Percentiles rank a stretch among this genome's conserved stretches.
phyloP scores from a whole-genome alignment of 345 rosid genomes.

The Heritiera fomes region DNA sequence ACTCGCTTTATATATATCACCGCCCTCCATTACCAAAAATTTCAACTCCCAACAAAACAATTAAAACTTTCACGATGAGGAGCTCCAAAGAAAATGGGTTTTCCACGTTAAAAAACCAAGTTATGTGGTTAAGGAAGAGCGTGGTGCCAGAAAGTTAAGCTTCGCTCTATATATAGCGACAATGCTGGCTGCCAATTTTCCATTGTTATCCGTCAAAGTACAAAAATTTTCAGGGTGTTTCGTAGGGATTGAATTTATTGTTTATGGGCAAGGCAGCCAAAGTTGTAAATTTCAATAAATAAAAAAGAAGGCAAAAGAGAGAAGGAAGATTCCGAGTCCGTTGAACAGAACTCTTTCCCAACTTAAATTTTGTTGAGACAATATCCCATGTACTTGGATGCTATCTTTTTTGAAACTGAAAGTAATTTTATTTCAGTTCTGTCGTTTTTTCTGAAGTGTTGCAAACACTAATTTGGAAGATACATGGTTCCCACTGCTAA shows the following conservation, averaged over 20 bases:
- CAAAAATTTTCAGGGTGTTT: not conserved
- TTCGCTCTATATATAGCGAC: not conserved
- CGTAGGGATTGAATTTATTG: not conserved
- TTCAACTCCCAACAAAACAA: not conserved
- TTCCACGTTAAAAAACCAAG: not conserved
- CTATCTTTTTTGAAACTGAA: too few relatives aligned
- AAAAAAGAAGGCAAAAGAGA: too few relatives aligned
- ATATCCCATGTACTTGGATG: too few relatives aligned
- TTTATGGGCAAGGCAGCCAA: not conserved
- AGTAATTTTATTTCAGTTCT: too few relatives aligned
- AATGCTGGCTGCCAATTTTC: not conserved
- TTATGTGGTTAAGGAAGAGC: not conserved
- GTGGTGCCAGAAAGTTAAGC: not conserved
- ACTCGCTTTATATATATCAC: slow-evolving; percentile 41
- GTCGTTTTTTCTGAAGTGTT: too few relatives aligned
- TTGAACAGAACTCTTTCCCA: too few relatives aligned
- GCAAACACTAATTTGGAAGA: too few relatives aligned
- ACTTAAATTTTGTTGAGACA: too few relatives aligned
- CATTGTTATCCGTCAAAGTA: not conserved
- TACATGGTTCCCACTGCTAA: too few relatives aligned
- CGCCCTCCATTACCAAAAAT: slow-evolving; percentile 32
- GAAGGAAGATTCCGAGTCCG: too few relatives aligned
- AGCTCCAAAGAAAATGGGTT: not conserved
- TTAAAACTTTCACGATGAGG: not conserved
- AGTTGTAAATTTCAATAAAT: too few relatives aligned